phyloP scores from a whole-genome alignment of 805 yeast species.

The Metschnikowia koreensis region DNA sequence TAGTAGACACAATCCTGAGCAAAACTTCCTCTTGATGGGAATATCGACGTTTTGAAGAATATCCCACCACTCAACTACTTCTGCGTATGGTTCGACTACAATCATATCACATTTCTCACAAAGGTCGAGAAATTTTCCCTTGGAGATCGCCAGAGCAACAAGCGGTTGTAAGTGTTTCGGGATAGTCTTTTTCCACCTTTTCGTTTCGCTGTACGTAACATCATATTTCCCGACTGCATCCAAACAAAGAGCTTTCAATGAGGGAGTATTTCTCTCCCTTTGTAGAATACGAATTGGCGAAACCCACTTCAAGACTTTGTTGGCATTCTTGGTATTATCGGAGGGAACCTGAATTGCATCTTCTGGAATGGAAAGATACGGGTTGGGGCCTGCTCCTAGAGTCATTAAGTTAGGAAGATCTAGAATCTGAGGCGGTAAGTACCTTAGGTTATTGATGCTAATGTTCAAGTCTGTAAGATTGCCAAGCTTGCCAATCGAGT shows the following conservation, averaged over 20 bases:
- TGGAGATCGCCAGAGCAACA: slow-evolving; percentile 52
- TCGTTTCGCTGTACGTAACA: slow-evolving; percentile 54
- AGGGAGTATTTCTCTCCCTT: slow-evolving; percentile 33
- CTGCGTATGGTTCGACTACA: slow-evolving; percentile 58
- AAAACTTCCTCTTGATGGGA: slow-evolving; percentile 56
- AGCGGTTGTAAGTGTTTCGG: slow-evolving; percentile 45
- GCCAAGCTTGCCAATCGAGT: slow-evolving; percentile 17
- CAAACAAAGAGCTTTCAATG: slow-evolving; percentile 48
- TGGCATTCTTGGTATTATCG: not conserved
- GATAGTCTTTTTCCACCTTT: slow-evolving; percentile 50
- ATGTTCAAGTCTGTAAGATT: slow-evolving; percentile 52
- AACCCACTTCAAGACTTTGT: slow-evolving; percentile 13
- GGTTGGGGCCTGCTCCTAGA: slow-evolving; percentile 58
- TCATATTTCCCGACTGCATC: slow-evolving; percentile 49
- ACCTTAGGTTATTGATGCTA: slow-evolving; percentile 49
- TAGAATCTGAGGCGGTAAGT: slow-evolving; percentile 54
- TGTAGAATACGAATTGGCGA: slow-evolving; percentile 28
- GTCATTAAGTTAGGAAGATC: slow-evolving; percentile 41
- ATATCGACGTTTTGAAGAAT: slow-evolving; percentile 46
- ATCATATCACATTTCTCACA: slow-evolving; percentile 51
- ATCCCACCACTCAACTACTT: slow-evolving; percentile 68
- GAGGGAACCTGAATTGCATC: slow-evolving; percentile 23
- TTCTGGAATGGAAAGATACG: slow-evolving; percentile 28
- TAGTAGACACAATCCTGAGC: slow-evolving; percentile 48
- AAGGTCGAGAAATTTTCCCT: slow-evolving; percentile 48